Conservation (phyloP, 352 stramenopile genomes). For the Pythium apleroticum region DNA sequence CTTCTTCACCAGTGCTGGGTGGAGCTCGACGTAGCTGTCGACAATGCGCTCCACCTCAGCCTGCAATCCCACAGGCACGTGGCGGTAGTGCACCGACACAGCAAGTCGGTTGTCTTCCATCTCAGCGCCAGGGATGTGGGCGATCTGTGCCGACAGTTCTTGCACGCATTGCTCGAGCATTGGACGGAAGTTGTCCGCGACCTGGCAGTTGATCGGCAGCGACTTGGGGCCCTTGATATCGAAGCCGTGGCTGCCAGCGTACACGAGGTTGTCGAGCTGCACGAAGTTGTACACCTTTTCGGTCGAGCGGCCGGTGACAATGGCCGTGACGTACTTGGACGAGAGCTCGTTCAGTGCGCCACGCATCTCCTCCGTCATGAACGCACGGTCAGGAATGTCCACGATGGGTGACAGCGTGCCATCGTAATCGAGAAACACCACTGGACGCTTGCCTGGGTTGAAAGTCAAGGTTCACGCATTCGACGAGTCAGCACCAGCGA, state of each 20-base stretch:
- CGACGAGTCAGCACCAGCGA: background rate
- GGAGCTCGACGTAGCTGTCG: constrained; percentile 57
- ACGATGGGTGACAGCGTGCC: constrained; percentile 80
- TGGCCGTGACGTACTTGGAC: constrained; percentile 69
- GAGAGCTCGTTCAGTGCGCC: constrained; percentile 53
- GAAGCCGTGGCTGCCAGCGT: constrained; percentile 79
- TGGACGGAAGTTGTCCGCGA: constrained; percentile 52
- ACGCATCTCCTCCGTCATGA: constrained; percentile 70
- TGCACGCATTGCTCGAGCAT: constrained; percentile 43
- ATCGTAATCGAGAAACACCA: constrained; percentile 79
- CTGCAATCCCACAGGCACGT: constrained; percentile 42
- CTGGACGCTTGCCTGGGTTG: constrained; percentile 53
- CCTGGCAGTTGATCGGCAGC: constrained; percentile 55
- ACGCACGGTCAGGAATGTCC: constrained; percentile 63
- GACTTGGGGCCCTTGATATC: constrained; percentile 72
- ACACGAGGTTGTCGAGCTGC: constrained; percentile 72
- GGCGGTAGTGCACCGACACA: constrained; percentile 79
- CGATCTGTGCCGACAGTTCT: constrained; percentile 37
- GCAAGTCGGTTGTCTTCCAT: constrained; percentile 81
- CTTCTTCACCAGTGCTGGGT: constrained; percentile 57
- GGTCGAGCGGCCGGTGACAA: constrained; percentile 70
- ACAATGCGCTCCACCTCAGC: constrained; percentile 87
- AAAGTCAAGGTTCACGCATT: constrained; percentile 1
- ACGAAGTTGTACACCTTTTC: constrained; percentile 83
- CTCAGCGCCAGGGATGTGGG: constrained; percentile 49